Percentiles rank a stretch among this genome's conserved stretches.
These are phyloP conservation scores for Mycena olivaceomarginata DNA, from an alignment of 768 basidiomycete genomes.

Conservation along the genomic window DNA sequence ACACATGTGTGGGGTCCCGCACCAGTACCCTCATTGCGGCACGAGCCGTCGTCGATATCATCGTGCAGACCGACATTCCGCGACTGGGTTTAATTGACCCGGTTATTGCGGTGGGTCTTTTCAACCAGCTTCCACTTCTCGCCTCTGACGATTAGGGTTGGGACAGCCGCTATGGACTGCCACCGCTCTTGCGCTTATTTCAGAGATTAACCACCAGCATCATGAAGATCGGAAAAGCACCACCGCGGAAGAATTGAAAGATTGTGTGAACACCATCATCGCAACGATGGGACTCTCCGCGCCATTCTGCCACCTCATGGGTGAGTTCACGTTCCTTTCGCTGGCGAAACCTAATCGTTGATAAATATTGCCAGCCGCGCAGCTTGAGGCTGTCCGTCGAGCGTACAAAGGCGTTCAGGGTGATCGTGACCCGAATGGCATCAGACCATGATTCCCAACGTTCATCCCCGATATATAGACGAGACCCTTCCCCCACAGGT, in stretches of 20 bases:
- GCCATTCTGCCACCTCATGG: neutral
- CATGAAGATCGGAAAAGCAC: neutral
- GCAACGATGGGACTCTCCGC: neutral
- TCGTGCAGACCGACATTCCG: slow-evolving; percentile 19
- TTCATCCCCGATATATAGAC: too few species aligned
- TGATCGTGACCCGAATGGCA: neutral
- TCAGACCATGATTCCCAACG: too few species aligned
- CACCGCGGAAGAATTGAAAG: neutral
- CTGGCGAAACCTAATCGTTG: neutral
- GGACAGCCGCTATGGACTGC: neutral
- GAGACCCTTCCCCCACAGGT: too few species aligned
- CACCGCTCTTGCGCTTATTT: neutral
- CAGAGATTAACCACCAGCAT: neutral
- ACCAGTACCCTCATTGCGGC: slow-evolving; percentile 23
- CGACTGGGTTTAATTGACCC: neutral
- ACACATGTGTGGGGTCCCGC: slow-evolving; percentile 27
- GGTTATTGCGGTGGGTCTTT: neutral
- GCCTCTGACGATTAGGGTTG: neutral
- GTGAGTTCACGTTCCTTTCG: neutral
- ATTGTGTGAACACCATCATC: neutral
- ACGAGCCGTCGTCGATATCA: slow-evolving; percentile 23
- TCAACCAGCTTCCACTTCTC: neutral
- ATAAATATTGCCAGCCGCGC: neutral
- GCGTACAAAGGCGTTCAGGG: neutral
- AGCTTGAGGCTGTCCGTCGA: neutral